Conservation (phyloP, 2,329 filamentous ascomycete genomes). For the Clonostachys chloroleuca region DNA sequence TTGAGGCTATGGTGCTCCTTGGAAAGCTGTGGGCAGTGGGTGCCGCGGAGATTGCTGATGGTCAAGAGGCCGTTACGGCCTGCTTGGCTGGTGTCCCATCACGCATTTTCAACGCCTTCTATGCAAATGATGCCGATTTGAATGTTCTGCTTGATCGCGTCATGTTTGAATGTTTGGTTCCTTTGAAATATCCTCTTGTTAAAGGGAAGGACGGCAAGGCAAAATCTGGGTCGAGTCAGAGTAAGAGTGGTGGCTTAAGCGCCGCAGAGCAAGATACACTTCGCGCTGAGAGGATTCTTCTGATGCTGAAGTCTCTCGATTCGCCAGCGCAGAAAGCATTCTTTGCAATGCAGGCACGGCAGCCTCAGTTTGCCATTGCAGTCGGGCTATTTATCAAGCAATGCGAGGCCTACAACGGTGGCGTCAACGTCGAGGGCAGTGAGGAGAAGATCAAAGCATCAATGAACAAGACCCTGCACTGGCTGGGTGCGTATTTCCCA, state of each 20-base stretch:
- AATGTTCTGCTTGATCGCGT: constrained; percentile 81
- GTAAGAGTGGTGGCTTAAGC: constrained; percentile 23
- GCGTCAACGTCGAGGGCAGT: constrained; percentile 62
- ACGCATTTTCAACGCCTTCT: constrained; percentile 81
- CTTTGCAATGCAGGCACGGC: constrained; percentile 77
- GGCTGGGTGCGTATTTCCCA: constrained; percentile 70
- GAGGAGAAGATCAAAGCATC: constrained; percentile 55
- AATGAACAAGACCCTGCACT: constrained; percentile 69
- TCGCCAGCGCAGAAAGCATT: constrained; percentile 79
- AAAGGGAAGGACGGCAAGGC: constrained; percentile 59
- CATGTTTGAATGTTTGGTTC: constrained; percentile 83
- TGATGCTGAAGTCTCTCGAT: constrained; percentile 76
- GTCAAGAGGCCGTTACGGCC: constrained; percentile 69
- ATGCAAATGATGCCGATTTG: constrained; percentile 83
- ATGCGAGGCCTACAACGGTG: constrained; percentile 90
- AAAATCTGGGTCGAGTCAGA: constrained; percentile 49
- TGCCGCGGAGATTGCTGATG: constrained; percentile 77
- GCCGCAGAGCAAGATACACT: constrained; percentile 70
- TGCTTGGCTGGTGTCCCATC: constrained; percentile 81
- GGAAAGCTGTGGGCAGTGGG: constrained; percentile 93
- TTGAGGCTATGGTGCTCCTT: constrained; percentile 81
- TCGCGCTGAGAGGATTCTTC: constrained; percentile 77
- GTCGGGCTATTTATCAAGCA: constrained; percentile 72
- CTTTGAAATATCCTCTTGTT: constrained; percentile 73
- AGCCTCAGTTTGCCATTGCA: constrained; percentile 68